Evolutionary conservation across 495 filamentous ascomycete genomes (phyloP).

Genomic region (Aspergillus mulundensis): DNA sequence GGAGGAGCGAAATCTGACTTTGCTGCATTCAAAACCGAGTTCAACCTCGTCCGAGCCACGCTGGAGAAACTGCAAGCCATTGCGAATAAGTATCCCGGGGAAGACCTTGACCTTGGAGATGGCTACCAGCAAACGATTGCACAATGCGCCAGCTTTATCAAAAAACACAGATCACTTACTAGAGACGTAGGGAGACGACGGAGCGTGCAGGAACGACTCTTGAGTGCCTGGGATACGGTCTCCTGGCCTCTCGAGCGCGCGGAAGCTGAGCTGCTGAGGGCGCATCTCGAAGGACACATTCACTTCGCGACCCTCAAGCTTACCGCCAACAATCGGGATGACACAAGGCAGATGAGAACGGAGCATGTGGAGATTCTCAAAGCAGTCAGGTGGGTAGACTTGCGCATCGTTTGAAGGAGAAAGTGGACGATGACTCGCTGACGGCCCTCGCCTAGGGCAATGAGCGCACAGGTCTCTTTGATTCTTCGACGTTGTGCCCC

Average conservation of each 20-base stretch:
- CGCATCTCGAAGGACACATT: slow-evolving; percentile 7
- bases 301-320: slow-evolving; percentile 12
- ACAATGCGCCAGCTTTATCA: slow-evolving; percentile 7
- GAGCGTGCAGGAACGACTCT: not conserved
- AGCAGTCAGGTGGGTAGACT: slow-evolving; percentile 6
- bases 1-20: slow-evolving; percentile 7
- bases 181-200: not conserved
- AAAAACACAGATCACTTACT: not conserved
- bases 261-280: slow-evolving; percentile 9
- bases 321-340: slow-evolving; percentile 4
- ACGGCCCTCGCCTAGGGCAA: not conserved
- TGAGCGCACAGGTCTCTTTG: slow-evolving; percentile 13
- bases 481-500: slow-evolving; percentile 11
- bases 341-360: not conserved
- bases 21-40: slow-evolving; percentile 4
- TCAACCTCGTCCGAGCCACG: slow-evolving; percentile 2
- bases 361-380: slow-evolving; percentile 9
- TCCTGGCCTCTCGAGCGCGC: slow-evolving; percentile 11
- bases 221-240: slow-evolving; percentile 2
- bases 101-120: slow-evolving; percentile 1
- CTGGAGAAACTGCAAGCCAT: slow-evolving; percentile 2
- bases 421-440: not conserved
- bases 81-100: not conserved
- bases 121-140: slow-evolving; percentile 4
- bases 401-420: not conserved